Conservation (phyloP, 2,329 filamentous ascomycete species). For the Colletotrichum scovillei region DNA sequence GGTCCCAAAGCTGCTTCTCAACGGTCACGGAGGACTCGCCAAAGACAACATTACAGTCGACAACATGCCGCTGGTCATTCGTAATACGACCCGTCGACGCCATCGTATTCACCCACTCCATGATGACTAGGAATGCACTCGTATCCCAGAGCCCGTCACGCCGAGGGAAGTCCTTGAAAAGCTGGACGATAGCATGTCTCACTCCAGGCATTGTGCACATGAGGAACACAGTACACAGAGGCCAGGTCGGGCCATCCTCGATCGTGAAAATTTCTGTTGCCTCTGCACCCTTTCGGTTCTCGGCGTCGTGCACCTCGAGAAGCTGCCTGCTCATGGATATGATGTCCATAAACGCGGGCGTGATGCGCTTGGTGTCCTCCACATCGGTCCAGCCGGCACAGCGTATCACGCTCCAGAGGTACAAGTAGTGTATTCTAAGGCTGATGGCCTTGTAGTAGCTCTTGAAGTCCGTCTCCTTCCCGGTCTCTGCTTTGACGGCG, state of each 20-base stretch:
- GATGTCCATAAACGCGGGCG: conserved; percentile 2
- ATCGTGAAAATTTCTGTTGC: conserved; percentile 2
- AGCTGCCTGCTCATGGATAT: neutral
- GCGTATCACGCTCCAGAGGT: conserved; percentile 11
- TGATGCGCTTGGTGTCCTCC: neutral
- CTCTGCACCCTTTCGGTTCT: neutral
- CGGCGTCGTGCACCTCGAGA: neutral
- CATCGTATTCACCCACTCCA: neutral
- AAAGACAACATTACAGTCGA: neutral
- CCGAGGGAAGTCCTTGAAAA: conserved; percentile 53
- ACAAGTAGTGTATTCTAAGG: conserved; percentile 20
- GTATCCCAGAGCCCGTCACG: conserved; percentile 58
- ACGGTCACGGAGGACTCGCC: neutral
- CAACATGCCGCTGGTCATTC: neutral
- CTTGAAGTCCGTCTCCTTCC: neutral
- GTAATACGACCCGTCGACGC: neutral
- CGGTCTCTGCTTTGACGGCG: neutral
- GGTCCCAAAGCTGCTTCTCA: neutral
- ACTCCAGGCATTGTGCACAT: conserved; percentile 51
- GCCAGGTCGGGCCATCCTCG: conserved; percentile 43
- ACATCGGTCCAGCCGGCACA: conserved; percentile 14
- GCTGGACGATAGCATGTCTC: conserved; percentile 51
- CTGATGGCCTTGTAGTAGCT: conserved; percentile 1
- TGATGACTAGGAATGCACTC: conserved; percentile 46
- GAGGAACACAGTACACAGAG: conserved; percentile 52